These are phyloP conservation scores for Globisporangium splendens DNA, from an alignment of 352 stramenopile genomes.

Conservation along the genomic window DNA sequence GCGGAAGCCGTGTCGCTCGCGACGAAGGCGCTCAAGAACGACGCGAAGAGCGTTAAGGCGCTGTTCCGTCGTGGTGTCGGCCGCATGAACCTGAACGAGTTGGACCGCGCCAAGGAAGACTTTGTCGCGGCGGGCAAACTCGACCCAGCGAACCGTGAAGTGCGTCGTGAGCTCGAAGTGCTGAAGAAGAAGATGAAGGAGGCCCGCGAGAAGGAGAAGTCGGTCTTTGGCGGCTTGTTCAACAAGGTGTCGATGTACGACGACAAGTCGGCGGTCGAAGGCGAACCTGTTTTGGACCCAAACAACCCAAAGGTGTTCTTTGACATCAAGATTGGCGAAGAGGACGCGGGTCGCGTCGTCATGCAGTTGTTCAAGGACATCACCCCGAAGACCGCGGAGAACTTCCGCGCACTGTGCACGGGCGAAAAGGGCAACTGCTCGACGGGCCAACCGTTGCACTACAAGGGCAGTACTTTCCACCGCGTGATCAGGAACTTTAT, in stretches of 20 bases:
- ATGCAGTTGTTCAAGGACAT: slow-evolving; percentile 97
- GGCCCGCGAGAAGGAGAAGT: slow-evolving; percentile 95
- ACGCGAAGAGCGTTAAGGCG: slow-evolving; percentile 79
- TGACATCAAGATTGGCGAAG: slow-evolving; percentile 93
- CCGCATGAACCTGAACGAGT: slow-evolving; percentile 80
- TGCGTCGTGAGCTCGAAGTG: slow-evolving; percentile 68
- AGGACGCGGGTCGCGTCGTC: slow-evolving; percentile 87
- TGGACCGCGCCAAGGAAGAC: slow-evolving; percentile 87
- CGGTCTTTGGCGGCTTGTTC: slow-evolving; percentile 95
- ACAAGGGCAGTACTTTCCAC: slow-evolving; percentile 98
- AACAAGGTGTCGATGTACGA: slow-evolving; percentile 96
- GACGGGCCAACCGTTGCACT: slow-evolving; percentile 90
- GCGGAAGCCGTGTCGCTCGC: slow-evolving; percentile 78
- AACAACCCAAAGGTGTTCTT: slow-evolving; percentile 98
- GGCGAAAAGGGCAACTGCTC: slow-evolving; percentile 93
- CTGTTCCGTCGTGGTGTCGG: slow-evolving; percentile 83
- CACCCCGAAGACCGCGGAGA: slow-evolving; percentile 96
- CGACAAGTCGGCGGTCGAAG: slow-evolving; percentile 91
- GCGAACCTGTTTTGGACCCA: slow-evolving; percentile 48
- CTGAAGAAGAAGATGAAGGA: slow-evolving; percentile 88
- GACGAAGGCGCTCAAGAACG: slow-evolving; percentile 82
- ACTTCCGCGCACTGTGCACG: slow-evolving; percentile 98
- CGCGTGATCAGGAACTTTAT: slow-evolving; percentile 96
- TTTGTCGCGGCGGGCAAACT: slow-evolving; percentile 76
- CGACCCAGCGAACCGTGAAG: slow-evolving; percentile 79